Evolutionary conservation across 768 basidiomycete species (phyloP), one percentile per base, ranked within the genome.

Genomic region (Mycena rebaudengoi): DNA sequence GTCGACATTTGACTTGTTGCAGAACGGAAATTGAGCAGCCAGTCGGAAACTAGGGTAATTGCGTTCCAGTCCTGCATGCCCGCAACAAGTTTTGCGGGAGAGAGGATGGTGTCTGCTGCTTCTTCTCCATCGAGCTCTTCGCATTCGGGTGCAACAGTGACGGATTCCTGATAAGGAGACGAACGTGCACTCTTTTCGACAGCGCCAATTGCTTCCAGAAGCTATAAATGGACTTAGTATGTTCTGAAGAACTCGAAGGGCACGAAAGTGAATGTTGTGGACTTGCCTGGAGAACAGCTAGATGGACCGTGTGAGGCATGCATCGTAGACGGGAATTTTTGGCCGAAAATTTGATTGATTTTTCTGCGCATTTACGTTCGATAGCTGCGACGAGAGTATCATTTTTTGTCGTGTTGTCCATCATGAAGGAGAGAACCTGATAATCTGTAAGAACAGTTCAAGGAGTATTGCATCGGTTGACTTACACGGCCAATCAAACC

Each of bases 291-390:
- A 76, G 20, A 74, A 75, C 74, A 3, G 78, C 78, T 28, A 80
- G 73, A 62, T 80, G 76, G 7, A 80, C 69, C 0, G 76, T 79
- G 33, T 80, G 79, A 0, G 76, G 79, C 74, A 79, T 76, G 65
- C 79, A 80, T 21, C 69, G 73, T 20, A 77, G 53, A 2, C 74
- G 70, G 5, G 76, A 67, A 18, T 71, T 48, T 7, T 7, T 14
- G 1, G 75, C 69, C 13, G 63, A 66, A 50, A 80, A 77, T 1
- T 16, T 2, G 21, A 80, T 71, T 0, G 64, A 62, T 7, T 52
- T 58, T 1, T 46, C 63, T 0, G n/a, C 2, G 39, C 67, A 71
- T 5, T 58, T 60, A 0, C 16, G 11, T 35, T 67, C 72, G 35
- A 80, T 68, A 0, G 37, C 64, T 0, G 62, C 48, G 2, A 77